Base-by-base conservation (phyloP, 208 protist genomes). In the Leishmania gerbilli region DNA sequence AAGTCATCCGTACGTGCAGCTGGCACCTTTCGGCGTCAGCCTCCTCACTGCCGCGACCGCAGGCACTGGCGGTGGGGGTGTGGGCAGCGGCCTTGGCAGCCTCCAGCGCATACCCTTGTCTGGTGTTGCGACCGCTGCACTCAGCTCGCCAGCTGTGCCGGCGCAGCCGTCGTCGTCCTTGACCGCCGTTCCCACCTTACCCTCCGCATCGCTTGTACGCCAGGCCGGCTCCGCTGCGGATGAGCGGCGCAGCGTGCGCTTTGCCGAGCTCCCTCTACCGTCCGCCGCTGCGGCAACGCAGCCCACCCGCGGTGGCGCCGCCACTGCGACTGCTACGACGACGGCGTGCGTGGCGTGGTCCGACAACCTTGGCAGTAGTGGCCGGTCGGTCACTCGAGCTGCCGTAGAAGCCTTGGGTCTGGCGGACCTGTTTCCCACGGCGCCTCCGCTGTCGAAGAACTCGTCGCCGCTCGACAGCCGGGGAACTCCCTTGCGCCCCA, bases 1-100 rank as follows among this genome's bases (percentile, higher is more conserved):
- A 74, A 37, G 69, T 74, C 40, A 74, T 55, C 64, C 69, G 49
- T 58, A 65, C 49, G 82, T 86, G 31, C 89, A 79, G 34, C 84
- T 89, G 56, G 89, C 91, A 0, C 90, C 90, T 27, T 91, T 94
- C 69, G 92, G 92, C 21, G 87, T 89, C 45, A 96, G 92, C 87
- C 71, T 96, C 3, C 87, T 96, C 31, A 71, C 93, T 31, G 82
- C 90, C 9, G 84, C 92, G 0, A 84, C 88, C 37, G 81, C 65
- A 13, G 67, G 77, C 47, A 64, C 68, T 21, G 69, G 76, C 21
- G 69, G 65, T 40, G 47, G 58, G 34, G 81, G 77, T 13, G 69
- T 69, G 11, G 69, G 53, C 37, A 53, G 58, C 24, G 76, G 77
- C 7, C 56, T 82, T 21, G 72, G 82, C 37, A 76, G 79, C 0